A percentile compares a stretch with the other conserved stretches of the same genome.
phyloP scores from a whole-genome alignment of 2,329 filamentous ascomycete species.

The Domatiomyces globalis region DNA sequence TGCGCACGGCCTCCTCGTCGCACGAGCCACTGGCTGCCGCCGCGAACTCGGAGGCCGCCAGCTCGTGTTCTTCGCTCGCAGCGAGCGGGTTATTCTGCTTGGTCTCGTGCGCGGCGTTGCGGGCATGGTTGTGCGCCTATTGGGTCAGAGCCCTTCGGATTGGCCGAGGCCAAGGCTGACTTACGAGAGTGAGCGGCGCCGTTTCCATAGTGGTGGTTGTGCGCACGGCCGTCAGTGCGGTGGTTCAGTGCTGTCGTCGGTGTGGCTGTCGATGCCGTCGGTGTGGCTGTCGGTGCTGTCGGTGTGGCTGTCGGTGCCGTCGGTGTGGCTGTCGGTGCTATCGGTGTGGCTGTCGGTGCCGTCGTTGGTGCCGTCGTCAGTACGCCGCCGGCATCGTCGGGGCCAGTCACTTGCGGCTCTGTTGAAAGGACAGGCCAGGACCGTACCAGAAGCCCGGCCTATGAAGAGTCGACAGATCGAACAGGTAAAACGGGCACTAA shows the following conservation, averaged over 20 bases:
- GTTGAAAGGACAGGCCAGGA: no score
- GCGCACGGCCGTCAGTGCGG: neutral
- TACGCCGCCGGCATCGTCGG: neutral
- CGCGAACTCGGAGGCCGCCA: slow-evolving; percentile 78
- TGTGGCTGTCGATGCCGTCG: no score
- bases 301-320: no score
- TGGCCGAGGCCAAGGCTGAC: slow-evolving; percentile 7
- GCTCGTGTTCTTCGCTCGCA: slow-evolving; percentile 74
- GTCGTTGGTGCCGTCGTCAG: no score
- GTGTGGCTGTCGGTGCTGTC: no score
- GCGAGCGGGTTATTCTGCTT: slow-evolving; percentile 56
- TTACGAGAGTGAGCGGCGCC: slow-evolving; percentile 52
- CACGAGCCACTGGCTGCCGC: slow-evolving; percentile 60
- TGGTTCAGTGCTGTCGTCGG: no score
- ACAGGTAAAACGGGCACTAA: neutral
- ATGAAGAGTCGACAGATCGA: neutral
- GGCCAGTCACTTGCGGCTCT: neutral
- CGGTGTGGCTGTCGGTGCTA: neutral
- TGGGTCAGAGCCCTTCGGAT: slow-evolving; percentile 16
- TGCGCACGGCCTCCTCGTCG: slow-evolving; percentile 64
- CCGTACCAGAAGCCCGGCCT: no score
- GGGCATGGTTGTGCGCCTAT: slow-evolving; percentile 77
- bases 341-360: neutral
- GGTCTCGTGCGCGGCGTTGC: slow-evolving; percentile 63
- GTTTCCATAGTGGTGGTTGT: slow-evolving; percentile 44